These are phyloP conservation scores for Cichorium intybus DNA, from an alignment of 140 eudicot genomes.

Conservation along the genomic window DNA sequence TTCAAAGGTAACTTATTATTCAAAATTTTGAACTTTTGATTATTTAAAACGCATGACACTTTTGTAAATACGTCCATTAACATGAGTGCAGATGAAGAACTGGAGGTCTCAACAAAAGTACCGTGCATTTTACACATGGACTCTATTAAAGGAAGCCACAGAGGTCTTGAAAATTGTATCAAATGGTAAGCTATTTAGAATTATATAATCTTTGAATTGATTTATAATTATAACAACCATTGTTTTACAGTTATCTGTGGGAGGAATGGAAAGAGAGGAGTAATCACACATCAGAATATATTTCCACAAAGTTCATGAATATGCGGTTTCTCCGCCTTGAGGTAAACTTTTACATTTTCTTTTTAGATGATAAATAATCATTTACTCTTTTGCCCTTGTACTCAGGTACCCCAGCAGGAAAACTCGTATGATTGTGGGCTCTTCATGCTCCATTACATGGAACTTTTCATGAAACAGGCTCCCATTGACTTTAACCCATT, in stretches of 20 bases:
- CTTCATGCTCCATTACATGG: slow-evolving; percentile 20
- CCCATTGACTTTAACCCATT: slow-evolving; percentile 31
- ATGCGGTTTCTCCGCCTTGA: slow-evolving; percentile 57
- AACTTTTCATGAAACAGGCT: slow-evolving; percentile 46
- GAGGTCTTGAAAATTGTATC: slow-evolving; percentile 59
- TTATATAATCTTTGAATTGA: background rate
- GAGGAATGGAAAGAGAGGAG: slow-evolving; percentile 89
- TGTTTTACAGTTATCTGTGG: slow-evolving; percentile 57
- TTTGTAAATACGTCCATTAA: slow-evolving; percentile 15
- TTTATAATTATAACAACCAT: slow-evolving; percentile 10
- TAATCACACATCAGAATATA: slow-evolving; percentile 33
- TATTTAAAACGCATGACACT: background rate
- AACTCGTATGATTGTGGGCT: background rate
- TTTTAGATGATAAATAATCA: slow-evolving; percentile 31
- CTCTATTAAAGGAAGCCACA: slow-evolving; percentile 89
- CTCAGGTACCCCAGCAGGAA: slow-evolving; percentile 16
- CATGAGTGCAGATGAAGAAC: slow-evolving; percentile 47
- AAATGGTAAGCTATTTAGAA: slow-evolving; percentile 48
- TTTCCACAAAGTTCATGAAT: slow-evolving; percentile 44
- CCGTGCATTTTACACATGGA: slow-evolving; percentile 97
- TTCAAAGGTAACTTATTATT: slow-evolving; percentile 40
- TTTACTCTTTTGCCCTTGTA: slow-evolving; percentile 62
- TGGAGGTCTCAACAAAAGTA: slow-evolving; percentile 35
- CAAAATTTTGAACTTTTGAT: background rate
- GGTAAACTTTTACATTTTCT: no score